Conservation (phyloP, 2,329 filamentous ascomycete genomes). For the Sarocladium kiliense region DNA sequence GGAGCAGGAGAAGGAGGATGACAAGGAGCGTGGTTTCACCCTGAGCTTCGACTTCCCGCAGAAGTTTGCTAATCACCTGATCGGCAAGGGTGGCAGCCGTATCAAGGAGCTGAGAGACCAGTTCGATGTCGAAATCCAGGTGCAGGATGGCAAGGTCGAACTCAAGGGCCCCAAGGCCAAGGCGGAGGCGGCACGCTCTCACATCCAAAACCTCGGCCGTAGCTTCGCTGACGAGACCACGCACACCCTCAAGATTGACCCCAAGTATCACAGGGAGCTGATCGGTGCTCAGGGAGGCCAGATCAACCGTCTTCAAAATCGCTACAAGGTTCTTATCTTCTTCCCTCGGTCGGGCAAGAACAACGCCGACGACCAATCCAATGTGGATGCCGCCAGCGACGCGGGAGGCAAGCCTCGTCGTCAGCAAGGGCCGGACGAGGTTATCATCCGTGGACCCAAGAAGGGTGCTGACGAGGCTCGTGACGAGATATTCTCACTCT, state of each 20-base stretch:
- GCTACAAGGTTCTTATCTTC: slow-evolving; percentile 92
- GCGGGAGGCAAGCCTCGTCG: slow-evolving; percentile 58
- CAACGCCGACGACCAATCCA: slow-evolving; percentile 63
- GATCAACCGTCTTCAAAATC: slow-evolving; percentile 86
- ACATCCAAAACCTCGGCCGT: slow-evolving; percentile 74
- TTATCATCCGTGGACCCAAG: slow-evolving; percentile 84
- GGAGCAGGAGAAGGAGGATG: slow-evolving; percentile 83
- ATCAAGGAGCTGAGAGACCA: slow-evolving; percentile 61
- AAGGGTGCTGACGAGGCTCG: slow-evolving; percentile 88
- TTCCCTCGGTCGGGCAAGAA: slow-evolving; percentile 69
- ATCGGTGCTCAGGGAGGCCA: slow-evolving; percentile 85
- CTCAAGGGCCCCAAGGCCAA: slow-evolving; percentile 95
- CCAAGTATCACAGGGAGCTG: slow-evolving; percentile 89
- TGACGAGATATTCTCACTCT: slow-evolving; percentile 82
- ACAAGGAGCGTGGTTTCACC: slow-evolving; percentile 87
- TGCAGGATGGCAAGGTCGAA: slow-evolving; percentile 90
- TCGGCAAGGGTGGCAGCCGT: slow-evolving; percentile 63
- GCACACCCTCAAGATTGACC: slow-evolving; percentile 81
- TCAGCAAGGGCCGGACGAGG: slow-evolving; percentile 80
- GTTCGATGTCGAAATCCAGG: slow-evolving; percentile 73
- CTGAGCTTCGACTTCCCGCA: slow-evolving; percentile 89
- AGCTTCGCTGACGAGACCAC: slow-evolving; percentile 89
- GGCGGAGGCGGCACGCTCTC: slow-evolving; percentile 76
- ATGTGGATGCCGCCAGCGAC: slow-evolving; percentile 65
- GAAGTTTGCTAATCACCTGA: slow-evolving; percentile 84